A percentile compares a stretch with the other conserved stretches of the same genome.
Evolutionary conservation across 1,284 basidiomycete genomes (phyloP).

Genomic region (Apiotrichum veenhuisii): DNA sequence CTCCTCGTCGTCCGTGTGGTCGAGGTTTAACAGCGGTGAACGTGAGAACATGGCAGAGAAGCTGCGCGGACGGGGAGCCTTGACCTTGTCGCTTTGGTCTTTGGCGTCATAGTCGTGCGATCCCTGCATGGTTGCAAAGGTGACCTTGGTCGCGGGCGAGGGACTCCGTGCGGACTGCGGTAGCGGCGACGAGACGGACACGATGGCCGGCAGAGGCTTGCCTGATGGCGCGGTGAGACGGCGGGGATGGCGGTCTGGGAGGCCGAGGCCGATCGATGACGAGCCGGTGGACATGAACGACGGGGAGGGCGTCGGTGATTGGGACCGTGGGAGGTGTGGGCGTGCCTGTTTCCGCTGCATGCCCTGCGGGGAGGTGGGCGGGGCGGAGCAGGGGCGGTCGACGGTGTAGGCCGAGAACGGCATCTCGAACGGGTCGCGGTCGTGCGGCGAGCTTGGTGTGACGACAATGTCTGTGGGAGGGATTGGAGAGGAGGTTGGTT

Average conservation of each 20-base stretch:
- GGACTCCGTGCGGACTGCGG: conserved; percentile 34
- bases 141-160: conserved; percentile 23
- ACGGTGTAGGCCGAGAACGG: background rate
- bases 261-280: conserved; percentile 31
- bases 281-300: background rate
- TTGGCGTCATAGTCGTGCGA: conserved; percentile 13
- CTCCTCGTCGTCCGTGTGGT: conserved; percentile 14
- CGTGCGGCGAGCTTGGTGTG: conserved; percentile 37
- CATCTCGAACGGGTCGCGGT: conserved; percentile 11
- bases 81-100: conserved; percentile 22
- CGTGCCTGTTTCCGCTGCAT: background rate
- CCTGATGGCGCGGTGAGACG: background rate
- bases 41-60: conserved; percentile 38
- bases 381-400: conserved; percentile 6
- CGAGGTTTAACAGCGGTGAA: conserved; percentile 7
- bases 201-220: background rate
- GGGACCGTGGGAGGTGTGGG: background rate
- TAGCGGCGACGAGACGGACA: conserved; percentile 41
- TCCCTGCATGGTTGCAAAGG: conserved; percentile 26
- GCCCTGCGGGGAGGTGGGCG: background rate
- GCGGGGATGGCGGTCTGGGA: conserved; percentile 22
- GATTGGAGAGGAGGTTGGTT: conserved; percentile 4
- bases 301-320: background rate
- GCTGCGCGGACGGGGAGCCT: conserved; percentile 29
- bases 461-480: conserved; percentile 36